Evolutionary conservation across 2,329 filamentous ascomycete genomes (phyloP).

Genomic region (Pyrenophora graminea): DNA sequence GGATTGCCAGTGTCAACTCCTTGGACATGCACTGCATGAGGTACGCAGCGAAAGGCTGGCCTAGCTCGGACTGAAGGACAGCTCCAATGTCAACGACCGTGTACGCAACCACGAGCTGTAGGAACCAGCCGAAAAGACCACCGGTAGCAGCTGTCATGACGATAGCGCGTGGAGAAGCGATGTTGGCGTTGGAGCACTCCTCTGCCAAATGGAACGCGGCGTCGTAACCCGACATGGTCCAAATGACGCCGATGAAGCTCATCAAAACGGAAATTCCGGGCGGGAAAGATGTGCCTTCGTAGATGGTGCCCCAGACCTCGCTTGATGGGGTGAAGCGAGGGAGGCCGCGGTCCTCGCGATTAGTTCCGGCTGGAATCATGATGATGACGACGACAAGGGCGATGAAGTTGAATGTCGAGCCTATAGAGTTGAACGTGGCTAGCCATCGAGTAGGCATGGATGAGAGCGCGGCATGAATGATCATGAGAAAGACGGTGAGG

Average conservation of each 20-base stretch:
- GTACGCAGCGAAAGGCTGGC: conserved; percentile 73
- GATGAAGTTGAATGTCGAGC: conserved; percentile 72
- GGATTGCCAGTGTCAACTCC: conserved; percentile 64
- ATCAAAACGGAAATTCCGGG: conserved; percentile 70
- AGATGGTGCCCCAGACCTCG: conserved; percentile 68
- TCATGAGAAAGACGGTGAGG: conserved; percentile 68
- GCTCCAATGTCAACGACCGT: conserved; percentile 67
- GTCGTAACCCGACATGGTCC: conserved; percentile 72
- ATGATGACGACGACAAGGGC: conserved; percentile 69
- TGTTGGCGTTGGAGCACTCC: conserved; percentile 73
- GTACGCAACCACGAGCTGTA: conserved; percentile 75
- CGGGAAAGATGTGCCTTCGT: conserved; percentile 69
- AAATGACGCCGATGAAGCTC: conserved; percentile 72
- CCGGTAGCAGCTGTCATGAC: conserved; percentile 70
- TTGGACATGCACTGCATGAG: conserved; percentile 67
- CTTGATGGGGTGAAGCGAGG: conserved; percentile 63
- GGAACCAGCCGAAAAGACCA: conserved; percentile 70
- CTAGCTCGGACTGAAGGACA: conserved; percentile 64
- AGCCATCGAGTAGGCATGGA: conserved; percentile 74
- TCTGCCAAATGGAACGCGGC: conserved; percentile 73
- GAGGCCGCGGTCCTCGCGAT: conserved; percentile 55
- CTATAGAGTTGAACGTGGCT: conserved; percentile 70
- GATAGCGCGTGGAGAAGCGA: conserved; percentile 73
- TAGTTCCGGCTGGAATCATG: conserved; percentile 66
- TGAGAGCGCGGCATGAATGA: conserved; percentile 68